A percentile compares a stretch with the other conserved stretches of the same genome.
These are phyloP conservation scores for Arthrobotrys iridis DNA, from an alignment of 2,329 filamentous ascomycete genomes.

Conservation along the genomic window DNA sequence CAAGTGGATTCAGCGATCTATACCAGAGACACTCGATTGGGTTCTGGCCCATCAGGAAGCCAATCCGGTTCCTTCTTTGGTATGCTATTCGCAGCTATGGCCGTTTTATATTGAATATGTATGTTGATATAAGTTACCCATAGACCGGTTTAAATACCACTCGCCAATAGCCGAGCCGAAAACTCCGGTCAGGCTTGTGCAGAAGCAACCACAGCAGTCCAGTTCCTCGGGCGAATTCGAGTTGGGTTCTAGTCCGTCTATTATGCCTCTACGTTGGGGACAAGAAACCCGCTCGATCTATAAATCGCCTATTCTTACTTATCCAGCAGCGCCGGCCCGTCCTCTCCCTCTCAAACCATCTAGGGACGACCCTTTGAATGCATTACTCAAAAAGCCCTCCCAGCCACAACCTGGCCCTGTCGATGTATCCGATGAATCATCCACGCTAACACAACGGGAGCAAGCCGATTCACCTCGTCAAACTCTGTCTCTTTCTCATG, in stretches of 20 bases:
- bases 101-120: not conserved
- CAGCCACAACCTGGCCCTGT: not conserved
- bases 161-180: constrained; percentile 19
- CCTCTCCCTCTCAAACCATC: not conserved
- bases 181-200: constrained; percentile 13
- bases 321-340: no score
- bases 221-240: constrained; percentile 44
- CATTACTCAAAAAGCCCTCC: constrained; percentile 17
- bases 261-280: constrained; percentile 23
- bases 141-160: constrained; percentile 46
- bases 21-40: not conserved
- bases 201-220: constrained; percentile 15
- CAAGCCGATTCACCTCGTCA: constrained; percentile 14
- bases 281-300: not conserved
- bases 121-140: not conserved
- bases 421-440: not conserved
- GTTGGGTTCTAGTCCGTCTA: constrained; percentile 19
- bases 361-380: constrained; percentile 35
- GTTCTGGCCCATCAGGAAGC: not conserved
- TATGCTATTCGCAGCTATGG: not conserved
- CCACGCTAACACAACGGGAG: not conserved
- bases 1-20: constrained; percentile 10
- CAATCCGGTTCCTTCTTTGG: constrained; percentile 32
- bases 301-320: not conserved
- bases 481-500: constrained; percentile 48